Evolutionary conservation across 164 flowering plant genomes (phyloP), one percentile per base, ranked within the genome.

Genomic region (Santalum album): DNA sequence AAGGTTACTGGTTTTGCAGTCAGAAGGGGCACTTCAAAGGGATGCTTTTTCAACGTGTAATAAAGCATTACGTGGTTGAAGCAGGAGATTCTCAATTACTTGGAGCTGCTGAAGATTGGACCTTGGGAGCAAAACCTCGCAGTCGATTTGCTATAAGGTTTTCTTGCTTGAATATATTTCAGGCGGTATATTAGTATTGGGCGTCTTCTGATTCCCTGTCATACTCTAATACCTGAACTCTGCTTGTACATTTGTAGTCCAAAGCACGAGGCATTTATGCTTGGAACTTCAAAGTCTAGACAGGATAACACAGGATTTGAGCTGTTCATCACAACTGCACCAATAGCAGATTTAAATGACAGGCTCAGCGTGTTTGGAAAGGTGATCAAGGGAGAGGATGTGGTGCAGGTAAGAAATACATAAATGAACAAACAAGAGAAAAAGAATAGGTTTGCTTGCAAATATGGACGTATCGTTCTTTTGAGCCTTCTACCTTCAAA

Each of bases 181-280:
- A 27, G 16, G 29, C 18, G 40, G 29, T 10, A n/a, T n/a, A n/a
- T n/a, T n/a, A n/a, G n/a, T n/a, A n/a, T n/a, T n/a, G n/a, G n/a
- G n/a, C n/a, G n/a, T n/a, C n/a, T 6, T 22, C 21, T 21, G 4
- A 39, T 15, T 46, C 39, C 12, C 54, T 7, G 29, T 47, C 39
- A 21, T 19, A 19, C 24, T 19, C 24, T 29, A 21, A 32, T 32
- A 29, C 12, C 10, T 17, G 26, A 14, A 6, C n/a, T n/a, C n/a
- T 16, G 3, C 23, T 15, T 62, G 17, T 25, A 22, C 39, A 34
- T 49, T 18, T 65, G 25, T 76, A 92, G 99, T 62, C 69, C 79
- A 42, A 90, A 87, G 78, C 97, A 87, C 54, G 98, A 84, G 63
- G 95, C 91, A 3, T 91, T 91, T 73, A 82, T 91, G 95, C 80